phyloP scores from a whole-genome alignment of 164 flowering plant species.

The Macadamia tetraphylla region DNA sequence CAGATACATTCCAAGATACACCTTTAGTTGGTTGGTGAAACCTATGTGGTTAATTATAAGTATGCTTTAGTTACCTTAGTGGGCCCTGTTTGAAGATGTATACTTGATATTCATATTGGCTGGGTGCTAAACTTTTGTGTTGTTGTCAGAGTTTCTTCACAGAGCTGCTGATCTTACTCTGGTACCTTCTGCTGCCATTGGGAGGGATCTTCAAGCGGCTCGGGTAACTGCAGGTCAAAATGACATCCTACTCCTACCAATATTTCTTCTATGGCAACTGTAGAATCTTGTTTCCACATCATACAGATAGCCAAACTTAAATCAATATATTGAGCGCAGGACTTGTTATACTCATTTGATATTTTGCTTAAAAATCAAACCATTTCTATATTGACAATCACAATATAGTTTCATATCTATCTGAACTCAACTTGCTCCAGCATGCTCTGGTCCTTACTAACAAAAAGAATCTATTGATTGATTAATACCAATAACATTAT shows the following conservation, averaged over 20 bases:
- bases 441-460: too few species aligned
- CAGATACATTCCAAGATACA: conserved; percentile 98
- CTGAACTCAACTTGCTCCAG: too few species aligned
- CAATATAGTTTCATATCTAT: too few species aligned
- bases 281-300: not conserved
- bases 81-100: not conserved
- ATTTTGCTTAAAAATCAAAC: too few species aligned
- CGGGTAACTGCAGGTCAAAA: conserved; percentile 72
- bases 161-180: conserved; percentile 96
- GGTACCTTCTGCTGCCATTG: conserved; percentile 93
- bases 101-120: conserved; percentile 2
- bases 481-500: too few species aligned
- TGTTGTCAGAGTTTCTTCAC: conserved; percentile 75
- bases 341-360: too few species aligned
- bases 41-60: conserved; percentile 98
- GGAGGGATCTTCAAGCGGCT: conserved; percentile 65
- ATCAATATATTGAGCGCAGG: not conserved
- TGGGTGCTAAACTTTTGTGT: conserved; percentile 3
- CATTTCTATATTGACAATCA: too few species aligned
- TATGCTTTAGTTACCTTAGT: conserved; percentile 31
- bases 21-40: conserved; percentile 94
- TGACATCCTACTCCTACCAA: not conserved
- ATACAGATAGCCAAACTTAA: not conserved
- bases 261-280: not conserved
- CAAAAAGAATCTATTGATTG: too few species aligned